These are phyloP conservation scores for Quercus suber DNA, from an alignment of 306 rosid species.

Conservation along the genomic window DNA sequence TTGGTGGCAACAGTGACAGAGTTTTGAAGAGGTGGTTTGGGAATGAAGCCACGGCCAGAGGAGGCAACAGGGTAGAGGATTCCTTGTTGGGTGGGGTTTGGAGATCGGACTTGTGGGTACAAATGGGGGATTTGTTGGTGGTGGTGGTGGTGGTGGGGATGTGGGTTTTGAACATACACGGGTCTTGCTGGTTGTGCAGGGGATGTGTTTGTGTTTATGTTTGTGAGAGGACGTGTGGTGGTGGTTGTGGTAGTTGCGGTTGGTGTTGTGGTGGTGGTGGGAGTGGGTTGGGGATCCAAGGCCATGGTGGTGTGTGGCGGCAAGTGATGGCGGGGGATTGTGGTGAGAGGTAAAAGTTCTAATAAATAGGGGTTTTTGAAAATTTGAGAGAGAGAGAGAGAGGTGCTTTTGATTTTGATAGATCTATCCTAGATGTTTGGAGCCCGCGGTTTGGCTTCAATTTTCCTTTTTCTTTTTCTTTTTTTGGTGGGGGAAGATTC, in stretches of 20 bases:
- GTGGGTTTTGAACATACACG: conserved; percentile 30
- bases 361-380: no score
- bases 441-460: no score
- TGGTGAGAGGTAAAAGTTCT: no score
- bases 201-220: conserved; percentile 7
- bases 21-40: conserved; percentile 37
- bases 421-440: no score
- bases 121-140: conserved; percentile 18
- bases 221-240: conserved; percentile 19
- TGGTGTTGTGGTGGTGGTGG: conserved; percentile 11
- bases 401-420: no score
- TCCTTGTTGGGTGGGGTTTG: conserved; percentile 28
- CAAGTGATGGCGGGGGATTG: background rate
- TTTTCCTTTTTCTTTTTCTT: no score
- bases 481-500: no score
- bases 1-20: conserved; percentile 43
- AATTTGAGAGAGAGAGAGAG: no score
- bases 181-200: conserved; percentile 29
- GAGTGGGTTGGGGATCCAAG: background rate
- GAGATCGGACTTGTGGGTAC: conserved; percentile 37
- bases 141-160: conserved; percentile 22
- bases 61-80: conserved; percentile 56
- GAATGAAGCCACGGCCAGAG: conserved; percentile 44
- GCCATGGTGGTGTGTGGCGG: background rate
- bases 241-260: background rate